These are phyloP conservation scores for Entrophospora sp. DNA, from an alignment of 192 early-diverging fungal species.

Conservation along the genomic window DNA sequence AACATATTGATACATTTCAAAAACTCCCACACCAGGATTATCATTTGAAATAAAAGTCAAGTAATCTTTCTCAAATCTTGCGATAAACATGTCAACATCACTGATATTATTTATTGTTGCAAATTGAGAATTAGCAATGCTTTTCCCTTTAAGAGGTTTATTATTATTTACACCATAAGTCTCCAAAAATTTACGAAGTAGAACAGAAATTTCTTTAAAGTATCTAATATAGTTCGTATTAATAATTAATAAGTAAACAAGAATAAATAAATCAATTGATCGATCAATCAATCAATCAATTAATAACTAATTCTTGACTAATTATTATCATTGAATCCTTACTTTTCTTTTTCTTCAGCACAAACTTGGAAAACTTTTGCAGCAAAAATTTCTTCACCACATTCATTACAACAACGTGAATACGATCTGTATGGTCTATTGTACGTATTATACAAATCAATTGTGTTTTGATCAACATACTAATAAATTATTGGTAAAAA, in stretches of 20 bases:
- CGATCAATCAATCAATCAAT: too few relatives aligned
- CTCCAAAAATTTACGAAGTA: constrained; percentile 3
- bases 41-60: background rate
- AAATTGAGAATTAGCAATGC: background rate
- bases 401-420: constrained; percentile 38
- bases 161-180: background rate
- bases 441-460: constrained; percentile 39
- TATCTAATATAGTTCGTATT: too few relatives aligned
- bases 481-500: constrained; percentile 1
- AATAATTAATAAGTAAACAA: too few relatives aligned
- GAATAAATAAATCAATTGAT: too few relatives aligned
- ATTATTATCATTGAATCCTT: background rate
- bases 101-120: background rate
- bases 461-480: constrained; percentile 37
- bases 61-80: constrained; percentile 1
- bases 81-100: background rate
- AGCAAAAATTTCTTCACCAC: constrained; percentile 38
- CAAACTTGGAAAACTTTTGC: constrained; percentile 22
- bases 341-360: constrained; percentile 15
- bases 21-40: background rate
- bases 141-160: background rate
- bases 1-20: constrained; percentile 22
- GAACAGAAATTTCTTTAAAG: constrained; percentile 15
- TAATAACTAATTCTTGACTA: too few relatives aligned
- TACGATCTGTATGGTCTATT: constrained; percentile 48